Conservation (phyloP, 768 basidiomycete species). For the Pleurotus pulmonarius region DNA sequence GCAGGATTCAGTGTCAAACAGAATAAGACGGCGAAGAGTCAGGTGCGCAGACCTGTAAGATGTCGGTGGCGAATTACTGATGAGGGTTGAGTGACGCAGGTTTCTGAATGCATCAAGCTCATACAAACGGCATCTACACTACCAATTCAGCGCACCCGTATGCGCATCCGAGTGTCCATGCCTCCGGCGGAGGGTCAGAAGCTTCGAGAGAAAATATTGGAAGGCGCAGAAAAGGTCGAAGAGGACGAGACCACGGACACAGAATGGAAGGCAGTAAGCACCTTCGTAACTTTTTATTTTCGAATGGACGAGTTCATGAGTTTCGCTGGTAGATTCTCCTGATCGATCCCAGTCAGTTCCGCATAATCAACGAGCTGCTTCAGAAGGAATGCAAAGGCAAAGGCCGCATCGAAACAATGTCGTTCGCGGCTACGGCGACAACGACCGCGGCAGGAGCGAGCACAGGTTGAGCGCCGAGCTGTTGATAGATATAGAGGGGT, state of each 20-base stretch:
- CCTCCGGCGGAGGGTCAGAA: conserved; percentile 62
- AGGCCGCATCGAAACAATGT: conserved; percentile 81
- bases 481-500: background rate
- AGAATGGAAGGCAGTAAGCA: conserved; percentile 84
- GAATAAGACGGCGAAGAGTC: conserved; percentile 90
- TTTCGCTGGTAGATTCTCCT: conserved; percentile 63
- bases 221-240: conserved; percentile 80
- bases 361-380: conserved; percentile 82
- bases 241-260: conserved; percentile 67
- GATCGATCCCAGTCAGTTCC: conserved; percentile 92
- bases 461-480: background rate
- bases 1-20: conserved; percentile 88
- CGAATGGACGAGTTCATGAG: background rate
- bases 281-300: conserved; percentile 9
- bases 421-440: conserved; percentile 59
- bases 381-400: conserved; percentile 89
- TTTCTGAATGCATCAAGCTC: conserved; percentile 82
- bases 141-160: conserved; percentile 88
- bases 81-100: conserved; percentile 38
- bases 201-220: conserved; percentile 67
- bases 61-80: background rate
- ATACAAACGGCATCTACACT: conserved; percentile 82
- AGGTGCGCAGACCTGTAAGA: conserved; percentile 43
- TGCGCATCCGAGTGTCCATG: conserved; percentile 85
- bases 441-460: background rate